Base-by-base conservation (phyloP, 2,329 filamentous ascomycete species). In the Venturia pyrina region DNA sequence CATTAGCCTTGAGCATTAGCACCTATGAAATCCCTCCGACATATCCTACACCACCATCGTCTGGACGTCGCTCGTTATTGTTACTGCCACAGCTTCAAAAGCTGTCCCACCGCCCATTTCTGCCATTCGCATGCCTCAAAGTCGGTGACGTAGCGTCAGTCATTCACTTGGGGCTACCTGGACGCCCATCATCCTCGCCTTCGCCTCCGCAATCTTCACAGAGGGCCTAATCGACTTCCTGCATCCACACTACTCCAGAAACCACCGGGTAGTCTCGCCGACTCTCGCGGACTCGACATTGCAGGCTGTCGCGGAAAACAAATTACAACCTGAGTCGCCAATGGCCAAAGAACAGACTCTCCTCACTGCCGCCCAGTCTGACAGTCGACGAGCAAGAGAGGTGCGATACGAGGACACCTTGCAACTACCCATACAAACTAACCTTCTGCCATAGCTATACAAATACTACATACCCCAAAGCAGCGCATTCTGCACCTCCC, bases 401-500 rank as follows among this genome's bases (percentile, higher is more conserved):
- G 53, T 59, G 32, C 53, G 21, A 28, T 15, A 10, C 2, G 8
- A 53, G 11, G 37, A 40, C 37, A 40, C 37, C 7, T 40, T 8
- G 37, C 37, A 40, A 40, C 1, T 6, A 40, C 37, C 37, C 11
- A 7, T 11, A 40, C 37, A 7, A 2, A 40, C 37, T 40, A 5
- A 40, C 37, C 37, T 40, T 40, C 37, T 40, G 5, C 37, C 37
- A 11, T 40, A 40, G 67, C 70, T 73, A 7, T 73, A 73, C 69
- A 72, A 72, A 57, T 73, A 73, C 65, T 73, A 71, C 62, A 66
- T 65, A 15, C 72, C 72, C 0, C 44, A 61, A 8, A 48, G 34
- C 21, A 50, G 32, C 28, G 41, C 34, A 32, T 17, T 28, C 6
- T 43, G 40, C 40, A 66, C 66, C 15, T 17, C 68, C 24, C 46